Conservation (phyloP, 768 basidiomycete species). For the Xerocomellus chrysenteron region DNA sequence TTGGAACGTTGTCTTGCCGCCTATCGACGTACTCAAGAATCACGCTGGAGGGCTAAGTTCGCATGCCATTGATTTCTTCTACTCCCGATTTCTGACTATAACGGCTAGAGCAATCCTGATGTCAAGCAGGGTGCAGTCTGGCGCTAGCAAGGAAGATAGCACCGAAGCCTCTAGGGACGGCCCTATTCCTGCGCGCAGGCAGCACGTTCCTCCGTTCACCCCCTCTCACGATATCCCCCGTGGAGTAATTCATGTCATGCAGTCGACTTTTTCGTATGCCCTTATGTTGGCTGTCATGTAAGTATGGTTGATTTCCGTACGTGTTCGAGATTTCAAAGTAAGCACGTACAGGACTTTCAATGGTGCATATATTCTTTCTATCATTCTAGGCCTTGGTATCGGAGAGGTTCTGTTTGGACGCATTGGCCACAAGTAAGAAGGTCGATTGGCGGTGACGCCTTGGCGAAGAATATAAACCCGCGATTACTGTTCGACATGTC, state of each 20-base stretch:
- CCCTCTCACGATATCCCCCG: slow-evolving; percentile 66
- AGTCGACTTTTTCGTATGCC: slow-evolving; percentile 60
- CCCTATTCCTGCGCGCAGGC: slow-evolving; percentile 10
- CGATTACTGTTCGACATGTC: too few relatives aligned
- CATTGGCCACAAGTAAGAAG: slow-evolving; percentile 31
- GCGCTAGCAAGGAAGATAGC: slow-evolving; percentile 1
- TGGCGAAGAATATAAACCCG: too few relatives aligned
- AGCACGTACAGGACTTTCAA: slow-evolving; percentile 71
- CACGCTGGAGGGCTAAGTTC: slow-evolving; percentile 61
- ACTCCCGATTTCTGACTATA: not conserved
- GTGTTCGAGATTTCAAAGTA: slow-evolving; percentile 4
- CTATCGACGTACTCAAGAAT: slow-evolving; percentile 50
- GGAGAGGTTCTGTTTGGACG: slow-evolving; percentile 56
- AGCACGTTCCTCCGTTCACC: slow-evolving; percentile 59
- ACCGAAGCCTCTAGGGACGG: not conserved
- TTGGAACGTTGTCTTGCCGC: slow-evolving; percentile 71
- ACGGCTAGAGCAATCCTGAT: slow-evolving; percentile 9
- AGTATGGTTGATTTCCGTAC: slow-evolving; percentile 22
- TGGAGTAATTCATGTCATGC: slow-evolving; percentile 61
- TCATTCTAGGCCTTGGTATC: too few relatives aligned
- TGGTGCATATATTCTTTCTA: slow-evolving; percentile 37
- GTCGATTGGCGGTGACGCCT: not conserved
- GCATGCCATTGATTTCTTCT: not conserved
- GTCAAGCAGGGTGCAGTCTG: not conserved
- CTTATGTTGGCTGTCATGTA: slow-evolving; percentile 86